Evolutionary conservation across 2,329 filamentous ascomycete genomes (phyloP), one percentile per base, ranked within the genome.

Genomic region (Blastomyces parvus): DNA sequence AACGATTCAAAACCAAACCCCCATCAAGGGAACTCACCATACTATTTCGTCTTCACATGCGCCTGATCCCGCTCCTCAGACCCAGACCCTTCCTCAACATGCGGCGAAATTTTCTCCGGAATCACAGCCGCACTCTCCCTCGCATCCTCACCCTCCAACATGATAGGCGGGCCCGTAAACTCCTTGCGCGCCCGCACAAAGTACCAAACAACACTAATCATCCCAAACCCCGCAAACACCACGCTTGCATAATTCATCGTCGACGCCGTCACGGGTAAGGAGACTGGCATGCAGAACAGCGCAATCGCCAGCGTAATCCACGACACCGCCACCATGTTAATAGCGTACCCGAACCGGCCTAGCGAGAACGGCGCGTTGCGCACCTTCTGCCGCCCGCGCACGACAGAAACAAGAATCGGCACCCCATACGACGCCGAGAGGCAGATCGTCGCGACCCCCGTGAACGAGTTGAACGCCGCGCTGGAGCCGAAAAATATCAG

Each of bases 401-500:
- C 68, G 2, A 92, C 76, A 13, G 82, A 88, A 64, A 92, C 86
- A 13, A 91, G 76, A 62, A 92, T 90, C 0, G 89, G 89, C 19
- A 91, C 81, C 17, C 86, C 88, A 73, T 92, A 92, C 0, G 87
- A 90, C 3, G 86, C 85, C 0, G 85, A 88, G 0, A 92, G 82
- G 67, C 88, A 91, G 71, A 92, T 91, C 4, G 88, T 91, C 0
- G 88, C 89, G 0, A 91, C 88, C 36, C 88, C 88, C 0, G 88
- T 91, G 74, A 92, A 91, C 11, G 85, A 87, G 78, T 88, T 88
- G 78, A 92, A 92, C 0, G 89, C 89, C 0, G 88, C 87, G 0
- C 84, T 83, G 1, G 86, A 89, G 11, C 89, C 89, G 67, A 92
- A 90, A 77, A 90, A 92, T 74, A 92, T 91, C 67, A 89, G 81